These are phyloP conservation scores for Tetrahymena elliotti DNA, from an alignment of 73 alveolate genomes.

Conservation along the genomic window DNA sequence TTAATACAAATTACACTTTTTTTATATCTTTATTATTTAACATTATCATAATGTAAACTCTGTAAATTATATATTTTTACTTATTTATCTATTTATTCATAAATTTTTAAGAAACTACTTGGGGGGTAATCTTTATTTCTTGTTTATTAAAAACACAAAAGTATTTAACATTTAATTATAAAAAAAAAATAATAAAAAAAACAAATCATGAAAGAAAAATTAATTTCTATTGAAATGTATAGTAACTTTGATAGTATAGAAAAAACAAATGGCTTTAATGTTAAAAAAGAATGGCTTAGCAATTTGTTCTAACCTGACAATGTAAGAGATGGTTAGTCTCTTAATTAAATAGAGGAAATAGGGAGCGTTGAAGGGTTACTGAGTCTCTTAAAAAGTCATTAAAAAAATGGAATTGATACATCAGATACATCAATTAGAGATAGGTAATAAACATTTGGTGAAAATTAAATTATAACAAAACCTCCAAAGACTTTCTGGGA, in stretches of 20 bases:
- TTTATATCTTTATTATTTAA: too few relatives aligned
- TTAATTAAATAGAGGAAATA: slow-evolving; percentile 18
- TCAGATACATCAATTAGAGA: neutral
- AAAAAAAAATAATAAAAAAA: too few relatives aligned
- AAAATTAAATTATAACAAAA: slow-evolving; percentile 32
- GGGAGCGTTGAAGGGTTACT: slow-evolving; percentile 61
- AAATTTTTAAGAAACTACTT: too few relatives aligned
- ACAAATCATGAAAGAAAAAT: too few relatives aligned
- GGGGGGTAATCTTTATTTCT: too few relatives aligned
- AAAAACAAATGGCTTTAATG: neutral
- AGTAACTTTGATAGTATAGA: neutral
- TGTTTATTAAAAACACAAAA: too few relatives aligned
- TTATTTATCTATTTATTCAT: too few relatives aligned
- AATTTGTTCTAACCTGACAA: slow-evolving; percentile 19
- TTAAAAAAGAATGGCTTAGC: neutral
- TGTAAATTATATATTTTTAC: too few relatives aligned
- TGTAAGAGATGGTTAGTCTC: slow-evolving; percentile 37
- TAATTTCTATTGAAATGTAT: neutral
- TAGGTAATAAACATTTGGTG: slow-evolving; percentile 20
- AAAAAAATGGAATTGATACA: neutral
- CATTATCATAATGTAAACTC: too few relatives aligned
- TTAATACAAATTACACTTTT: neutral
- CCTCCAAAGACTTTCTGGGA: slow-evolving; percentile 28
- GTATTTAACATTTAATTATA: too few relatives aligned
- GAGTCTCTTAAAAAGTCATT: slow-evolving; percentile 47